A percentile compares a stretch with the other conserved stretches of the same genome.
phyloP scores from a whole-genome alignment of 2,329 filamentous ascomycete species.

The Stenocarpella maydis region DNA sequence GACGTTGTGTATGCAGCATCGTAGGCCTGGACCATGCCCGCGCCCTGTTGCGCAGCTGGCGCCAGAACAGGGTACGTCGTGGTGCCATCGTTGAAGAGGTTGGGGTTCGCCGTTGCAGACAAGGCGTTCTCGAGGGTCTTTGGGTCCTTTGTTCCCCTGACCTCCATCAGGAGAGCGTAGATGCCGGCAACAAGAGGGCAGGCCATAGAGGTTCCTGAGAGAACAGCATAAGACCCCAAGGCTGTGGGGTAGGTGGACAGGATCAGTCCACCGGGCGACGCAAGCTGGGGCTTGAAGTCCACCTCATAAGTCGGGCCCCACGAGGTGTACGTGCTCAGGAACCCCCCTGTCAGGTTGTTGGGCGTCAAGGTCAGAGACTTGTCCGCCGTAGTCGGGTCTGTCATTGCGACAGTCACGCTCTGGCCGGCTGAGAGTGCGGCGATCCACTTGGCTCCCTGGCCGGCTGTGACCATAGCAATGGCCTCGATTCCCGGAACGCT shows the following conservation, averaged over 20 bases:
- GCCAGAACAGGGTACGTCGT: constrained; percentile 52
- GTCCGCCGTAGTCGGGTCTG: constrained; percentile 48
- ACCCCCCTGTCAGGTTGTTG: constrained; percentile 58
- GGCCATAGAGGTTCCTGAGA: constrained; percentile 64
- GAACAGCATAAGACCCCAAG: constrained; percentile 54
- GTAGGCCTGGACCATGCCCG: constrained; percentile 66
- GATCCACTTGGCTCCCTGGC: constrained; percentile 55
- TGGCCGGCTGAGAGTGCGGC: constrained; percentile 52
- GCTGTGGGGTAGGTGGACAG: constrained; percentile 58
- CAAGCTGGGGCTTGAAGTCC: constrained; percentile 57
- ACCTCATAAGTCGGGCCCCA: constrained; percentile 59
- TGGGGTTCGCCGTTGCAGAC: constrained; percentile 57
- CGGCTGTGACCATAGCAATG: constrained; percentile 51
- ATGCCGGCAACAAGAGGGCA: constrained; percentile 60
- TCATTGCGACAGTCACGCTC: constrained; percentile 54
- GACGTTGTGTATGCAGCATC: constrained; percentile 64
- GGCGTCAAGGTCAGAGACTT: constrained; percentile 44
- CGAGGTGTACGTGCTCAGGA: constrained; percentile 47
- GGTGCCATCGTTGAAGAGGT: constrained; percentile 56
- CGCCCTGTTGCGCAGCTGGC: constrained; percentile 68
- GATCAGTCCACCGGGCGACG: constrained; percentile 58
- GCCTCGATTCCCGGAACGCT: constrained; percentile 45
- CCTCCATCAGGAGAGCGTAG: constrained; percentile 61
- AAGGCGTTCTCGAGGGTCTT: constrained; percentile 57
- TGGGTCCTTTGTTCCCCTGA: constrained; percentile 60